Percentiles rank a stretch among this genome's conserved stretches.
These are phyloP conservation scores for Pseudotulostoma volvatum DNA, from an alignment of 495 filamentous ascomycete species.

Conservation along the genomic window DNA sequence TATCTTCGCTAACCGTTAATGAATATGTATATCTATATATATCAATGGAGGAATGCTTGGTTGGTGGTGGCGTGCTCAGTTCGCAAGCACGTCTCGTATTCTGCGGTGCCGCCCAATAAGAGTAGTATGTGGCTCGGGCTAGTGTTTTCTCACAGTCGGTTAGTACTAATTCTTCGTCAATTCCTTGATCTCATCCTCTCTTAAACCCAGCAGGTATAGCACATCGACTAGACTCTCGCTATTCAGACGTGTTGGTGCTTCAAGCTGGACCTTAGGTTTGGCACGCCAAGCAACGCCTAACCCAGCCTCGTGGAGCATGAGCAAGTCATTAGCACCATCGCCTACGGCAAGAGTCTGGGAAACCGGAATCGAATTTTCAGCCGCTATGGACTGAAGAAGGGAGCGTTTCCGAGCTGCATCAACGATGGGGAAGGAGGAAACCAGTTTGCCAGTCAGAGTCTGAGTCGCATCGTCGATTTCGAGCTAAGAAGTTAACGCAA, in stretches of 20 bases:
- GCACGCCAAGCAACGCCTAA: conserved; percentile 88
- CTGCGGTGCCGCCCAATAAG: background rate
- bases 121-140: too few relatives aligned
- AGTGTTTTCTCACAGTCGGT: too few relatives aligned
- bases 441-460: conserved; percentile 67
- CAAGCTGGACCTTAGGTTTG: conserved; percentile 78
- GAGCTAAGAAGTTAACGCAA: conserved; percentile 26
- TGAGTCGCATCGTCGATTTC: conserved; percentile 46
- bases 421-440: conserved; percentile 52
- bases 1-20: too few relatives aligned
- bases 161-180: conserved; percentile 17
- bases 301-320: conserved; percentile 81
- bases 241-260: conserved; percentile 70
- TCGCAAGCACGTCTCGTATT: background rate
- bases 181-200: conserved; percentile 43
- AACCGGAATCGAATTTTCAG: conserved; percentile 49
- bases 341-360: conserved; percentile 76
- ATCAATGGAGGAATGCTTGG: too few relatives aligned
- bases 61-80: too few relatives aligned
- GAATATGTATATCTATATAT: too few relatives aligned
- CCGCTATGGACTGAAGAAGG: conserved; percentile 61
- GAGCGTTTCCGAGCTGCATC: conserved; percentile 65
- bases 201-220: conserved; percentile 69
- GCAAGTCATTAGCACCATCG: conserved; percentile 87
- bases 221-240: conserved; percentile 63